A percentile compares a stretch with the other conserved stretches of the same genome.
Conservation (phyloP, 495 filamentous ascomycete species). For the Penicillium goetzii region DNA sequence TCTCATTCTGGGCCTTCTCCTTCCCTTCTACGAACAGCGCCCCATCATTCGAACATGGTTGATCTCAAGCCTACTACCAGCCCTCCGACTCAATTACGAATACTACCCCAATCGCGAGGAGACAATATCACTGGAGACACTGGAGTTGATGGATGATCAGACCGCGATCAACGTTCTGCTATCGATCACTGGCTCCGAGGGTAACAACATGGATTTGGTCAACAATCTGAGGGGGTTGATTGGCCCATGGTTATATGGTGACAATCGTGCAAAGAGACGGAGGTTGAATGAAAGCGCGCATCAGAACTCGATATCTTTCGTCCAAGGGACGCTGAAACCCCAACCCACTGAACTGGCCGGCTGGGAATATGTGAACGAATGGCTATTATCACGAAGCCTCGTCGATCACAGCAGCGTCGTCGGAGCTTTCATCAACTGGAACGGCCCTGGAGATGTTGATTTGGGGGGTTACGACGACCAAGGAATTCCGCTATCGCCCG, state of each 20-base stretch:
- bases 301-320: constrained; percentile 36
- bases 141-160: constrained; percentile 59
- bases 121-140: constrained; percentile 60
- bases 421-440: constrained; percentile 71
- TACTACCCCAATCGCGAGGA: constrained; percentile 69
- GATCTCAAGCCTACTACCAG: constrained; percentile 75
- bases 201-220: constrained; percentile 53
- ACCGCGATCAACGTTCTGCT: constrained; percentile 70
- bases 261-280: constrained; percentile 62
- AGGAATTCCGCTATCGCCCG: constrained; percentile 51
- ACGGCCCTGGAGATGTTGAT: constrained; percentile 79
- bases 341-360: constrained; percentile 40
- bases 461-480: constrained; percentile 67
- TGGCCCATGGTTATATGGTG: constrained; percentile 81
- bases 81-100: constrained; percentile 81
- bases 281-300: constrained; percentile 47
- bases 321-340: constrained; percentile 28
- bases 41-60: constrained; percentile 72
- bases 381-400: constrained; percentile 70
- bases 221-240: constrained; percentile 76
- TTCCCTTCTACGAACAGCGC: constrained; percentile 74
- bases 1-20: constrained; percentile 69
- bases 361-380: constrained; percentile 82
- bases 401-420: constrained; percentile 55
- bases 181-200: constrained; percentile 58